Evolutionary conservation across 2,329 filamentous ascomycete species (phyloP).

Genomic region (Scortechinia acanthostroma): DNA sequence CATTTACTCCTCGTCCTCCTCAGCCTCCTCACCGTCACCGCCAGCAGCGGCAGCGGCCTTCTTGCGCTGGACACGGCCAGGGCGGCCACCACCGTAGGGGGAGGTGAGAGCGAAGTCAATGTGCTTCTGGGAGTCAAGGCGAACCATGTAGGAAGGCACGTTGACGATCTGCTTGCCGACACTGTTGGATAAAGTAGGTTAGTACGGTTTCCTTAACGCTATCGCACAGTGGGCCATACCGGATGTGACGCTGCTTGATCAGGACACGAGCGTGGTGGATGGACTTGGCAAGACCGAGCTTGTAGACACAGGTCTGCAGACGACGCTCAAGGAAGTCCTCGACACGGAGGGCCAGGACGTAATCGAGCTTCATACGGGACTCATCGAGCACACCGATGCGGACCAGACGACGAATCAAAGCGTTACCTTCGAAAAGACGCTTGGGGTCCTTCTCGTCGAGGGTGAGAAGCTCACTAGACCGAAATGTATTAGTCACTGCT

Average conservation of each 20-base stretch:
- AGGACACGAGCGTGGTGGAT: conserved; percentile 99
- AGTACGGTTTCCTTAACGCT: too few species aligned
- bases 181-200: too few species aligned
- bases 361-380: conserved; percentile 99
- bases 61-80: conserved; percentile 98
- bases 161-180: conserved; percentile 99
- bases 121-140: conserved; percentile 99
- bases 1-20: conserved; percentile 60
- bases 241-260: conserved; percentile 97
- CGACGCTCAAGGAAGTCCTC: conserved; percentile 99
- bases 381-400: conserved; percentile 99
- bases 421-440: conserved; percentile 99
- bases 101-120: conserved; percentile 98
- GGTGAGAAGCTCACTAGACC: conserved; percentile 87
- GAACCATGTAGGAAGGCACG: conserved; percentile 98
- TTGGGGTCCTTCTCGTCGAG: conserved; percentile 99
- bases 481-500: conserved; percentile 11
- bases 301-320: conserved; percentile 99
- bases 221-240: too few species aligned
- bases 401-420: conserved; percentile 98
- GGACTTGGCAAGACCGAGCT: conserved; percentile 99
- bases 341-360: conserved; percentile 97
- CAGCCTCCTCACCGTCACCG: conserved; percentile 72
- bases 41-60: conserved; percentile 95
- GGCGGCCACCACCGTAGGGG: conserved; percentile 93